phyloP scores from a whole-genome alignment of 345 rosid species.

The Hirschfeldia incana region DNA sequence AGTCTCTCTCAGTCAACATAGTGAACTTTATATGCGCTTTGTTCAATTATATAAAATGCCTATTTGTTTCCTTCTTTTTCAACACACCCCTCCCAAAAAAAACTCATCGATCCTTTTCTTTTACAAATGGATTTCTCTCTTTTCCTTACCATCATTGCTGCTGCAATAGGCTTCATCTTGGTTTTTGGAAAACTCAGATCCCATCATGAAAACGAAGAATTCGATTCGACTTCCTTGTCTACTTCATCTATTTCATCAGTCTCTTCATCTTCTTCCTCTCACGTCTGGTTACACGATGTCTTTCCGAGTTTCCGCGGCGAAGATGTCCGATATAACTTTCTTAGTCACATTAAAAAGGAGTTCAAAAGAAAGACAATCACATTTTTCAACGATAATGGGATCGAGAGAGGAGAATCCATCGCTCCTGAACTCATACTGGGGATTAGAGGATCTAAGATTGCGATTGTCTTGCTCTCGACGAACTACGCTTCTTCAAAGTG shows the following conservation, averaged over 20 bases:
- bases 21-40: background rate
- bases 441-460: too few species aligned
- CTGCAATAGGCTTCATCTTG: background rate
- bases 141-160: background rate
- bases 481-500: too few species aligned
- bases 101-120: background rate
- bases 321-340: background rate
- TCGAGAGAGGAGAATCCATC: constrained; percentile 18
- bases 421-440: background rate
- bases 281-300: background rate
- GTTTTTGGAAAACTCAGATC: background rate
- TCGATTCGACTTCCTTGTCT: too few species aligned
- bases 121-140: too few species aligned
- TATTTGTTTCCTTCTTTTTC: background rate
- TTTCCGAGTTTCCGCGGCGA: background rate
- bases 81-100: too few species aligned
- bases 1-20: background rate
- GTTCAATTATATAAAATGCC: background rate
- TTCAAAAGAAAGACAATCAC: background rate
- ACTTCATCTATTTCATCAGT: background rate
- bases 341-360: background rate
- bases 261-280: background rate
- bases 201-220: background rate
- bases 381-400: constrained; percentile 1
- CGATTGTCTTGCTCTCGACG: too few species aligned